These are phyloP conservation scores for Globisporangium viniferum DNA, from an alignment of 352 stramenopile genomes.

Conservation along the genomic window DNA sequence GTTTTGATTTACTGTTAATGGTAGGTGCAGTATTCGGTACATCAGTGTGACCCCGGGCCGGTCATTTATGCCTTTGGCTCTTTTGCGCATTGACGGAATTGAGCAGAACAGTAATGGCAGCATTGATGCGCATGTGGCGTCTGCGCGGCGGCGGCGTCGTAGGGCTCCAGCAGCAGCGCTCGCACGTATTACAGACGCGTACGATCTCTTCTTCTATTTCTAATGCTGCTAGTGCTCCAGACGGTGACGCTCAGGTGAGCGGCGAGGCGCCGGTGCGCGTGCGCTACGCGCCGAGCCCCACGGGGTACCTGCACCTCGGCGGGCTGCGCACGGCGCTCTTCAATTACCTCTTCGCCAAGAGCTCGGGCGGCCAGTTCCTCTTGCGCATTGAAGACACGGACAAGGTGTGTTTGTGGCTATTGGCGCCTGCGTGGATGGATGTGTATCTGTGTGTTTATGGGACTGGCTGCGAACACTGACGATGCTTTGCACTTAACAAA, in stretches of 20 bases:
- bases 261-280: conserved; percentile 43
- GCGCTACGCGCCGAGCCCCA: conserved; percentile 89
- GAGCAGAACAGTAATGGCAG: not conserved
- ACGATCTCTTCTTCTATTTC: not conserved
- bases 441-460: not conserved
- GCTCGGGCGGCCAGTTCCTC: conserved; percentile 80
- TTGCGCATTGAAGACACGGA: conserved; percentile 93
- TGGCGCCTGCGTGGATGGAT: no score
- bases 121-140: conserved; percentile 8
- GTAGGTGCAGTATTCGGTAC: no score
- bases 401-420: conserved; percentile 30
- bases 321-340: conserved; percentile 90
- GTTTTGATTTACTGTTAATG: no score
- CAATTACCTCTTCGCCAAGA: conserved; percentile 91
- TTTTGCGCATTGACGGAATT: not conserved
- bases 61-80: no score
- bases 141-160: not conserved
- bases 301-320: conserved; percentile 88
- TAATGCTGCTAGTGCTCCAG: not conserved
- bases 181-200: not conserved
- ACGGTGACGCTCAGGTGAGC: not conserved
- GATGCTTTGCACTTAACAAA: not conserved
- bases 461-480: not conserved
- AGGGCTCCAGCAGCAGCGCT: conserved; percentile 3
- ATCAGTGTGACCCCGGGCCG: no score